Conservation (phyloP, 352 stramenopile species). For the Peronospora destructor region DNA sequence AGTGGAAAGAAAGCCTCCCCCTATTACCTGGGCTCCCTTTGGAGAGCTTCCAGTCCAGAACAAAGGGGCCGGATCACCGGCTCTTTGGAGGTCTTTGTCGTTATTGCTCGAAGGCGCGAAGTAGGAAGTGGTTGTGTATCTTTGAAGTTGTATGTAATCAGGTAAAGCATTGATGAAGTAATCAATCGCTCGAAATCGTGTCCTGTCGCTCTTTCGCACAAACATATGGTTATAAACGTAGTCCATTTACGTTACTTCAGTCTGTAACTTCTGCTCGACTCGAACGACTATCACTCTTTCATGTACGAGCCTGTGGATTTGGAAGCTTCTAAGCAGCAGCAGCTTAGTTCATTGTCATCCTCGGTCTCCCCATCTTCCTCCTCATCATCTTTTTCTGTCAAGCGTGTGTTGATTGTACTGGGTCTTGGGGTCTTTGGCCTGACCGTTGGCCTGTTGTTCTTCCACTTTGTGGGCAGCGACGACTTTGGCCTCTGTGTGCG, state of each 20-base stretch:
- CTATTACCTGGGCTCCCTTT: too few relatives aligned
- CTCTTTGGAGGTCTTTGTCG: too few relatives aligned
- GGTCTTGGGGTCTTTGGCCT: slow-evolving; percentile 17
- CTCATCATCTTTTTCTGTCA: slow-evolving; percentile 1
- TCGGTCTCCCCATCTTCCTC: background rate
- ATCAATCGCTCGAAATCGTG: too few relatives aligned
- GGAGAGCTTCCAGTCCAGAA: too few relatives aligned
- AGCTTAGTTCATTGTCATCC: background rate
- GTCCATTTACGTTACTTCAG: background rate
- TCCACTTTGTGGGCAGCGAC: slow-evolving; percentile 39
- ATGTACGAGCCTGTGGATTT: slow-evolving; percentile 27
- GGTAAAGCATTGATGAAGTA: too few relatives aligned
- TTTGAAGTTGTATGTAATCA: too few relatives aligned
- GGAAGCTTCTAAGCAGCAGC: slow-evolving; percentile 10
- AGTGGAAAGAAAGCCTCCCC: too few relatives aligned
- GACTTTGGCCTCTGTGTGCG: slow-evolving; percentile 40
- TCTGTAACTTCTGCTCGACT: background rate
- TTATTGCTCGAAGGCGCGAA: too few relatives aligned
- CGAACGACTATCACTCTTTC: slow-evolving; percentile 6
- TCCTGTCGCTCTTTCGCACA: too few relatives aligned
- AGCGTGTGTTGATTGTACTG: slow-evolving; percentile 20
- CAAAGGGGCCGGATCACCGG: too few relatives aligned
- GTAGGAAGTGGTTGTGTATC: too few relatives aligned
- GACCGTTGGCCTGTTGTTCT: slow-evolving; percentile 21
- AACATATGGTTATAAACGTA: background rate